Evolutionary conservation across 352 stramenopile genomes (phyloP).

Genomic region (Thraustochytrium striatum): DNA sequence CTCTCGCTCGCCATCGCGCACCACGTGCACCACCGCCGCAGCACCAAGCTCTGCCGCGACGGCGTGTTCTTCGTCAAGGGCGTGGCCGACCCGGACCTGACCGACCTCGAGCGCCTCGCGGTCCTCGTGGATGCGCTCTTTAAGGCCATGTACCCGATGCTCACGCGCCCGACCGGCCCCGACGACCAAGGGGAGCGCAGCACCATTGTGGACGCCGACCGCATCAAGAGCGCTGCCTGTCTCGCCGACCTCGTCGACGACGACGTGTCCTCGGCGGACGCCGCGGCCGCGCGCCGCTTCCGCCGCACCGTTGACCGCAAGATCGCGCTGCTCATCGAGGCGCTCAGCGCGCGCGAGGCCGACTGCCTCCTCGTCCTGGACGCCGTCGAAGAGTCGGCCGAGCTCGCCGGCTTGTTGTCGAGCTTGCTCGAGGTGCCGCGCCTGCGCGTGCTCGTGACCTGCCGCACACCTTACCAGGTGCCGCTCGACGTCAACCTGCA

Average conservation of each 20-base stretch:
- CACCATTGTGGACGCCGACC: not conserved
- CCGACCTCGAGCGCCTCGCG: not conserved
- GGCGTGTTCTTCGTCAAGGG: constrained; percentile 35
- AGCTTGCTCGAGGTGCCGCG: not conserved
- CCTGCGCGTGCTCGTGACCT: constrained; percentile 33
- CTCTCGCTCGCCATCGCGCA: constrained; percentile 1
- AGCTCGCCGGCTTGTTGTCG: not conserved
- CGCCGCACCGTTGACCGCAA: not conserved
- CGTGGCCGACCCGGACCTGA: not conserved
- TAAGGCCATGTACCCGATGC: constrained; percentile 11
- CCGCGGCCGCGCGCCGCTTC: not conserved
- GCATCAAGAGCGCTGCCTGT: too few relatives aligned
- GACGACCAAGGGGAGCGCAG: not conserved
- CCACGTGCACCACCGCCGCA: constrained; percentile 40
- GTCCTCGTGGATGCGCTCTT: constrained; percentile 16
- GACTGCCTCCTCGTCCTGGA: constrained; percentile 37
- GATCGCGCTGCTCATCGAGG: not conserved
- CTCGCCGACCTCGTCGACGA: not conserved
- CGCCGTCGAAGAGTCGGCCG: constrained; percentile 4
- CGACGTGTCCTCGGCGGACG: not conserved
- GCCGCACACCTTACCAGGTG: not conserved
- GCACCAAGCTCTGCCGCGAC: constrained; percentile 7
- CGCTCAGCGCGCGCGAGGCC: not conserved
- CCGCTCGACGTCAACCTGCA: constrained; percentile 38
- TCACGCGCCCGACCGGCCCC: not conserved